Evolutionary conservation across 1,284 basidiomycete genomes (phyloP), one percentile per base, ranked within the genome.

Genomic region (Fomitopsis pinicola): DNA sequence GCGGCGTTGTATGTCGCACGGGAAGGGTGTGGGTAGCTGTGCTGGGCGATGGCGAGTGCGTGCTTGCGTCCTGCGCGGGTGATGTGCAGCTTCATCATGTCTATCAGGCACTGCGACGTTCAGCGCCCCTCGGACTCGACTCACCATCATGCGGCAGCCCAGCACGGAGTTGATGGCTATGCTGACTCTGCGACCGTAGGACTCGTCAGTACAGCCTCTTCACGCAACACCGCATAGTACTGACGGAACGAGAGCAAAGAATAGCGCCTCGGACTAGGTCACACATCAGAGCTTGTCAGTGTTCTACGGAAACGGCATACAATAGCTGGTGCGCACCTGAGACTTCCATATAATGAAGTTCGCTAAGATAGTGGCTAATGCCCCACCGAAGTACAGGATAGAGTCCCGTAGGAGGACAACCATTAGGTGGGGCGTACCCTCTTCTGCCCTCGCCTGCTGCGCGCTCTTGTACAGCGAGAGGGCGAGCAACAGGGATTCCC

Each of bases 301-400:
- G 28, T 33, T 12, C 45, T 6, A 5, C 12, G 42, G 40, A 14
- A 19, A 40, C 9, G 30, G 3, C 6, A 40, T 9, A 22, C 17
- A 5, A 26, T 15, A n/a, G 17, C 15, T 2, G 10, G n/a, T 22
- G 7, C 60, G 22, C 35, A 59, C 54, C 40, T 56, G 3, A 9
- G 35, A n/a, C 12, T 55, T 60, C 62, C 62, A 63, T 9, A 58
- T 59, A 17, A 63, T 38, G 42, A 60, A 60, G 44, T 63, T 63
- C 9, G 45, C 28, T 42, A 63, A 15, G 30, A 63, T 63, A 2
- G 48, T 33, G 1, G 44, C 55, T 17, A 63, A 28, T 3, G 54
- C 59, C n/a, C 62, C 62, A 9, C 55, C 59, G 35, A 57, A 63
- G 38, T 63, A 63, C 5, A 63, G 10, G 3, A 63, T n/a, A 7